These are phyloP conservation scores for Populus hybrid DNA, from an alignment of 441 rosid genomes.

Conservation along the genomic window DNA sequence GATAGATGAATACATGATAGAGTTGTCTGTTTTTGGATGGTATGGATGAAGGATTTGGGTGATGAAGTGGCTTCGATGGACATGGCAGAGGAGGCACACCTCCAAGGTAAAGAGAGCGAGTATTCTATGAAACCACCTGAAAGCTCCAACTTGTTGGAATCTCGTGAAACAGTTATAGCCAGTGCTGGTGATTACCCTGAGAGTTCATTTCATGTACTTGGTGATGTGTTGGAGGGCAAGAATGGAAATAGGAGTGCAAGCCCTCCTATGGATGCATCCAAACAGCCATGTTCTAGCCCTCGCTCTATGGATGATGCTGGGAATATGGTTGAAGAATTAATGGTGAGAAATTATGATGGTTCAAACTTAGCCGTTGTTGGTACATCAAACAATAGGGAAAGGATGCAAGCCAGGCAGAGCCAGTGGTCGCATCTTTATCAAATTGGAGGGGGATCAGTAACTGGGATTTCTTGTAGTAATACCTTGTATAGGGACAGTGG, in stretches of 20 bases:
- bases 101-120: conserved; percentile 56
- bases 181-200: conserved; percentile 36
- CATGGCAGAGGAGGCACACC: conserved; percentile 43
- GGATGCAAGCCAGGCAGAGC: conserved; percentile 38
- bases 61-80: conserved; percentile 45
- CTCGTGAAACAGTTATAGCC: conserved; percentile 40
- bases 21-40: conserved; percentile 20
- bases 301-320: conserved; percentile 38
- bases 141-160: conserved; percentile 35
- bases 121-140: conserved; percentile 52
- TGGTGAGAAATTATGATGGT: conserved; percentile 50
- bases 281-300: conserved; percentile 39
- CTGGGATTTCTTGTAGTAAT: conserved; percentile 47
- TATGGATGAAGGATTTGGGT: conserved; percentile 75
- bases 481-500: conserved; percentile 25
- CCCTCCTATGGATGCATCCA: conserved; percentile 32
- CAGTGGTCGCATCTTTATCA: conserved; percentile 55
- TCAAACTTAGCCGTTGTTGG: conserved; percentile 62
- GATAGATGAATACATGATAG: not conserved
- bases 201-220: conserved; percentile 44
- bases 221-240: conserved; percentile 50
- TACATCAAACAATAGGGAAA: conserved; percentile 55
- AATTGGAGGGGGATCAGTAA: conserved; percentile 42
- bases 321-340: conserved; percentile 79
- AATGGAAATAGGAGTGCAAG: conserved; percentile 31